Evolutionary conservation across 1,284 basidiomycete species (phyloP).

Genomic region (Fomitopsis pinicola): DNA sequence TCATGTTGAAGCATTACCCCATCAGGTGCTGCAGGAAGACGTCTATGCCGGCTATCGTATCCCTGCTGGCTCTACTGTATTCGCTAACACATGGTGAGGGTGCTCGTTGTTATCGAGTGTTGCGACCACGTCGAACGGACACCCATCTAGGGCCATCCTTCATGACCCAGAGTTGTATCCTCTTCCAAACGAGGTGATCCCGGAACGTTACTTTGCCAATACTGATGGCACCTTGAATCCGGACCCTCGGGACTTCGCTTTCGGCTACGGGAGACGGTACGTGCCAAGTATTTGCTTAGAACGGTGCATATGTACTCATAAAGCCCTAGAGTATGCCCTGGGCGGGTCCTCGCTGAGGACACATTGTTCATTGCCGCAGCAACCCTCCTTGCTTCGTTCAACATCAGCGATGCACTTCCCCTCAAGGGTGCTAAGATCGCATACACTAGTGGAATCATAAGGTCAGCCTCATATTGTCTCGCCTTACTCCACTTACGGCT

Average conservation of each 20-base stretch:
- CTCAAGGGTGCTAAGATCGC: not conserved
- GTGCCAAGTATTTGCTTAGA: not conserved
- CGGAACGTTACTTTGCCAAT: constrained; percentile 11
- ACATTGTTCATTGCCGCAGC: constrained; percentile 19
- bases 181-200: constrained; percentile 11
- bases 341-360: constrained; percentile 15
- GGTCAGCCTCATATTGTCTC: not conserved
- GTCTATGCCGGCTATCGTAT: constrained; percentile 10
- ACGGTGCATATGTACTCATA: not conserved
- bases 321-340: constrained; percentile 14
- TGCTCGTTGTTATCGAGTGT: too few relatives aligned
- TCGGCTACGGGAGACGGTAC: constrained; percentile 13
- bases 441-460: not conserved
- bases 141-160: constrained; percentile 10
- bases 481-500: not conserved
- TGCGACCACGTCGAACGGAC: too few relatives aligned
- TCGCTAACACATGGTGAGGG: constrained; percentile 12
- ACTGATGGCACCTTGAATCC: not conserved
- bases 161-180: constrained; percentile 13
- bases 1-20: constrained; percentile 4
- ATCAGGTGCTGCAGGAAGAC: constrained; percentile 10
- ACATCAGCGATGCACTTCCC: constrained; percentile 5
- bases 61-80: constrained; percentile 11
- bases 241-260: constrained; percentile 10
- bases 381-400: constrained; percentile 14